These are phyloP conservation scores for Maudiozyma humilis DNA, from an alignment of 1,139 yeast species.

Conservation along the genomic window DNA sequence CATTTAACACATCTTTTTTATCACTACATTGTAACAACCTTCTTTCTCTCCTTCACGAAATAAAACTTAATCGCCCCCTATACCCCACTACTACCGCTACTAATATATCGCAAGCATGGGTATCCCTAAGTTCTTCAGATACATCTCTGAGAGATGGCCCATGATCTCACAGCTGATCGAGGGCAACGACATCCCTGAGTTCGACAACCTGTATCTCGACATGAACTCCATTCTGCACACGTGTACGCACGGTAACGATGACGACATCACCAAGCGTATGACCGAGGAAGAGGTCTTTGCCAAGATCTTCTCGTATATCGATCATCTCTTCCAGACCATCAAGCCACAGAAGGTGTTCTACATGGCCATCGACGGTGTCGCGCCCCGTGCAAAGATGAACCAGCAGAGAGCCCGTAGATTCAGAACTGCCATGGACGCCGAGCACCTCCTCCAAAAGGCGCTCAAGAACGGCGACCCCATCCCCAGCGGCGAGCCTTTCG, in stretches of 20 bases:
- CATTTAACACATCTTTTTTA: no score
- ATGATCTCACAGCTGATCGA: constrained; percentile 82
- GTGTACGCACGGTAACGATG: constrained; percentile 76
- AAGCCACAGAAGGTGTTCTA: constrained; percentile 81
- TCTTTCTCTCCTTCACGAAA: no score
- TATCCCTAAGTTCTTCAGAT: constrained; percentile 92
- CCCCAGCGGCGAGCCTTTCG: constrained; percentile 69
- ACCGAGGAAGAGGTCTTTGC: constrained; percentile 89
- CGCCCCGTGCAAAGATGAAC: constrained; percentile 98
- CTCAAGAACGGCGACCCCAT: constrained; percentile 40
- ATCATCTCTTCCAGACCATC: constrained; percentile 81
- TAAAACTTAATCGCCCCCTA: no score
- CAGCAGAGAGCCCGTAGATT: constrained; percentile 97
- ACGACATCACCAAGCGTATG: constrained; percentile 49
- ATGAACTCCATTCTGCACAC: constrained; percentile 96
- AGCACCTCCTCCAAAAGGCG: constrained; percentile 49
- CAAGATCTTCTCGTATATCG: constrained; percentile 89
- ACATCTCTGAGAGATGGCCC: constrained; percentile 99
- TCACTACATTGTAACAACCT: no score
- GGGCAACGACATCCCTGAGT: constrained; percentile 81
- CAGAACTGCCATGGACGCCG: constrained; percentile 91
- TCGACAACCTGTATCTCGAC: constrained; percentile 88
- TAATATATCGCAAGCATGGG: no score
- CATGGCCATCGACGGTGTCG: constrained; percentile 99
- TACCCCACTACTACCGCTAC: no score